Percentiles rank a stretch among this genome's conserved stretches.
These are phyloP conservation scores for Pestalotiopsis sp. DNA, from an alignment of 2,329 filamentous ascomycete genomes.

Conservation along the genomic window DNA sequence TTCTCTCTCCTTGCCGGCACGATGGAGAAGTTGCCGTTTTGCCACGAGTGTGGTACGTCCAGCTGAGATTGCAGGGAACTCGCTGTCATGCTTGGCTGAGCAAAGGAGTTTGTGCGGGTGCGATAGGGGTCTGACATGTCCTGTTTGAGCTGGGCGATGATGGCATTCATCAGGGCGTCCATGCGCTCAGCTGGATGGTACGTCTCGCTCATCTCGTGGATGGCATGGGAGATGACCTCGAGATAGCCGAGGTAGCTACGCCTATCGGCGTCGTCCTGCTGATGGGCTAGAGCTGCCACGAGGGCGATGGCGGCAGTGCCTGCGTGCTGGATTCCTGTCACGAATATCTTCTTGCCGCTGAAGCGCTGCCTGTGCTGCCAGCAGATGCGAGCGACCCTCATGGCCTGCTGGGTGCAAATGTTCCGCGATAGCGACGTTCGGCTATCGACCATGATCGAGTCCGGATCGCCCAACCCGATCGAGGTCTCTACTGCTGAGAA, in stretches of 20 bases:
- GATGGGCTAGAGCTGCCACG: constrained; percentile 49
- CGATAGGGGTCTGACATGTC: constrained; percentile 25
- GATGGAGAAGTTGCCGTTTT: constrained; percentile 22
- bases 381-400: constrained; percentile 55
- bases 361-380: constrained; percentile 58
- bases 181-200: constrained; percentile 58
- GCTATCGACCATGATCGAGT: constrained; percentile 40
- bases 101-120: constrained; percentile 14
- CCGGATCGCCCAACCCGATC: constrained; percentile 33
- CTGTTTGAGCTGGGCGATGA: constrained; percentile 50
- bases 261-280: constrained; percentile 37
- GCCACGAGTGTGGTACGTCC: background rate
- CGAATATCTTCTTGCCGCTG: constrained; percentile 51
- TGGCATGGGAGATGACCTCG: constrained; percentile 52
- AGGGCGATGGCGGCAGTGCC: constrained; percentile 57
- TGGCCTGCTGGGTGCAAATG: constrained; percentile 58
- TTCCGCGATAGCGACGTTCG: constrained; percentile 50
- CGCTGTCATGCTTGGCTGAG: constrained; percentile 1
- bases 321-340: constrained; percentile 55
- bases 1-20: constrained; percentile 35
- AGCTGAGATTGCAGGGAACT: background rate
- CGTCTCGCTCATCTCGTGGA: constrained; percentile 54
- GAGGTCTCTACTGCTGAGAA: constrained; percentile 16
- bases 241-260: constrained; percentile 49
- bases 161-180: constrained; percentile 54